Evolutionary conservation across 306 rosid genomes (phyloP).

Genomic region (Herpetospermum pedunculosum): DNA sequence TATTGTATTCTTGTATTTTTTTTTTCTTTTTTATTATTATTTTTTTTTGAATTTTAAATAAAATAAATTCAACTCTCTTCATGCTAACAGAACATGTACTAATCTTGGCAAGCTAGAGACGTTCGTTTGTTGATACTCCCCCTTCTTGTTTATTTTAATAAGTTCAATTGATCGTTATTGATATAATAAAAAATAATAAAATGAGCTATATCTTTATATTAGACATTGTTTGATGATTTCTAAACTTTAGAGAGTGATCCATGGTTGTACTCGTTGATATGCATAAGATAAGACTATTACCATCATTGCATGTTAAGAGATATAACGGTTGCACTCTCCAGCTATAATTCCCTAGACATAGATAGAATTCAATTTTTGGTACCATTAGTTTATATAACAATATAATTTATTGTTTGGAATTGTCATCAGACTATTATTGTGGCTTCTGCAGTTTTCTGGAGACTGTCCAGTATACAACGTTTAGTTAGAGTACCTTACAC

Average conservation of each 20-base stretch:
- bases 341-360: not conserved
- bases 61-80: not conserved
- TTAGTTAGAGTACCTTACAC: not conserved
- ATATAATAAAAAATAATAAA: not conserved
- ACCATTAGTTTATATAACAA: not conserved
- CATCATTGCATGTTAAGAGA: not conserved
- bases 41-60: too few relatives aligned
- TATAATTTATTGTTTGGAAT: not conserved
- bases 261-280: not conserved
- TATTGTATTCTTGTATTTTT: conserved; percentile 17
- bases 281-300: not conserved
- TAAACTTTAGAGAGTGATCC: not conserved
- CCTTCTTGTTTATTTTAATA: not conserved
- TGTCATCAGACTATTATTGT: not conserved
- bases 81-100: not conserved
- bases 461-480: not conserved
- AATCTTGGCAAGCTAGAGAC: not conserved
- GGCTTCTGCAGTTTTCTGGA: not conserved
- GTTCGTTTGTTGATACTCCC: not conserved
- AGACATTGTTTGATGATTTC: not conserved
- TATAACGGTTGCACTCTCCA: not conserved
- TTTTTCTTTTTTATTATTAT: not conserved
- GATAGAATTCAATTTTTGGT: not conserved
- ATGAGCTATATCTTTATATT: not conserved
- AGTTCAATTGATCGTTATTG: not conserved